Evolutionary conservation across 495 filamentous ascomycete genomes (phyloP).

Genomic region (Aspergillus ostianus): DNA sequence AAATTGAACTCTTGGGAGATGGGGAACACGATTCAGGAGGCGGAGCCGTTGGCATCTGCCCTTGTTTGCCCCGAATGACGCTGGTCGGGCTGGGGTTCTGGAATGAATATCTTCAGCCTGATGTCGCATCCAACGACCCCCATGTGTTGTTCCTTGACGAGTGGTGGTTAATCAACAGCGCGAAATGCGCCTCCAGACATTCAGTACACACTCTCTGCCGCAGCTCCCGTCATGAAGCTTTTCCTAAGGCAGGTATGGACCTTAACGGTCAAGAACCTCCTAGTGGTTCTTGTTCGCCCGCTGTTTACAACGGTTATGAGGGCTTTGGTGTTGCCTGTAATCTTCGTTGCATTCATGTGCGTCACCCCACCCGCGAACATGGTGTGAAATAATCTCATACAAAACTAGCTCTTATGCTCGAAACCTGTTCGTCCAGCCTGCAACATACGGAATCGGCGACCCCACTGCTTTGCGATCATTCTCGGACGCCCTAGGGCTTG

Average conservation of each 20-base stretch:
- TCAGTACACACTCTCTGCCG: no score
- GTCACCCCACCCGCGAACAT: neutral
- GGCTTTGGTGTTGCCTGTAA: conserved; percentile 68
- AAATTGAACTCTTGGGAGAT: neutral
- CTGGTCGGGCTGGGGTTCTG: neutral
- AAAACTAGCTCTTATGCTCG: conserved; percentile 51
- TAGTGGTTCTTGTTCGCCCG: conserved; percentile 66
- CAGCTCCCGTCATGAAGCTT: conserved; percentile 41
- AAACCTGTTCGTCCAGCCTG: conserved; percentile 66
- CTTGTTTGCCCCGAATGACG: neutral
- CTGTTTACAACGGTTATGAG: conserved; percentile 60
- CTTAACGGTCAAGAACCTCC: conserved; percentile 70
- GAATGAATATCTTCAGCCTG: no score
- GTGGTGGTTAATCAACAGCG: no score
- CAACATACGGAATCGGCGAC: conserved; percentile 64
- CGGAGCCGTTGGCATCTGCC: no score
- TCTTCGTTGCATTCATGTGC: conserved; percentile 63
- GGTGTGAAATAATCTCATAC: neutral
- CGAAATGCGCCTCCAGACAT: no score
- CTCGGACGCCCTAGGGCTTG: conserved; percentile 51
- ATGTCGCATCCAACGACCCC: no score
- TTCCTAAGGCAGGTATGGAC: conserved; percentile 69
- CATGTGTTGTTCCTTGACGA: no score
- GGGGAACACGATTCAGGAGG: no score
- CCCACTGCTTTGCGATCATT: conserved; percentile 58